These are phyloP conservation scores for Pyrenophora seminiperda DNA, from an alignment of 2,329 filamentous ascomycete species.

Conservation along the genomic window DNA sequence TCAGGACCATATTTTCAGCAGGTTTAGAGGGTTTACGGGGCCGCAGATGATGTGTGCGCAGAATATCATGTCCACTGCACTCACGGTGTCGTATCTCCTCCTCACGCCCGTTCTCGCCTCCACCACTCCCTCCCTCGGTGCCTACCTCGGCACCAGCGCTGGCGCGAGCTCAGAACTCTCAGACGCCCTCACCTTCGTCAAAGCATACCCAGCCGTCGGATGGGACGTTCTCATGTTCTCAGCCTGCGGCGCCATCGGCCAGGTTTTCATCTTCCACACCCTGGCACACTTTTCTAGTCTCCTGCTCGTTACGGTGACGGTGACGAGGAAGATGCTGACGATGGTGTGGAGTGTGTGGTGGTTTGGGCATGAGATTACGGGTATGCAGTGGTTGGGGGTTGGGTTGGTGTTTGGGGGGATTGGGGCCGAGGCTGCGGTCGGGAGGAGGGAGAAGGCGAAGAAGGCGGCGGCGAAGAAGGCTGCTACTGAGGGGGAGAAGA, in stretches of 20 bases:
- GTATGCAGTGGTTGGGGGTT: constrained; percentile 95
- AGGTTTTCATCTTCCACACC: constrained; percentile 96
- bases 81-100: constrained; percentile 78
- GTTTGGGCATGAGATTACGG: constrained; percentile 84
- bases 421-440: constrained; percentile 84
- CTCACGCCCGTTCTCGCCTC: constrained; percentile 78
- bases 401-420: constrained; percentile 93
- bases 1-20: constrained; percentile 88
- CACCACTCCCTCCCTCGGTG: constrained; percentile 53
- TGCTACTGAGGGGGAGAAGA: constrained; percentile 17
- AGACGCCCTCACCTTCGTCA: constrained; percentile 81
- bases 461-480: constrained; percentile 69
- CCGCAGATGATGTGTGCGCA: constrained; percentile 99
- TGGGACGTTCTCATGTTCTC: constrained; percentile 90
- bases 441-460: constrained; percentile 78
- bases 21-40: constrained; percentile 79
- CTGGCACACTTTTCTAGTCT: constrained; percentile 90
- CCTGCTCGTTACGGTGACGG: constrained; percentile 91
- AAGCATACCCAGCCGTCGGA: constrained; percentile 77
- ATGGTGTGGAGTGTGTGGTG: constrained; percentile 96
- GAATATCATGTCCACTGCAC: constrained; percentile 80
- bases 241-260: constrained; percentile 86
- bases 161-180: constrained; percentile 74
- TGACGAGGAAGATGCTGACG: constrained; percentile 98
- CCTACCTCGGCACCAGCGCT: constrained; percentile 49